A percentile compares a stretch with the other conserved stretches of the same genome.
Conservation (phyloP, 1,139 yeast genomes). For the Yueomyces sp. region DNA sequence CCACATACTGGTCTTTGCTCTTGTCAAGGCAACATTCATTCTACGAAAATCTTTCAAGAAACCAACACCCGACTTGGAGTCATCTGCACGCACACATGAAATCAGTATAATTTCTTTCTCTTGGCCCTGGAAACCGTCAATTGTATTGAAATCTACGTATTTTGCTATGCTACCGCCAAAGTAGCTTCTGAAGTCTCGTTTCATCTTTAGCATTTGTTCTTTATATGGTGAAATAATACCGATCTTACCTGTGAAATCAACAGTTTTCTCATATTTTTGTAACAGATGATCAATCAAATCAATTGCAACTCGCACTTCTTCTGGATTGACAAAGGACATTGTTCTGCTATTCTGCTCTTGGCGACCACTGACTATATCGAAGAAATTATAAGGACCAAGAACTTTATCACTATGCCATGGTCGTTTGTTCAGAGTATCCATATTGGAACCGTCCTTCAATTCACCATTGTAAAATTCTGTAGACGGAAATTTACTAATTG, state of each 20-base stretch:
- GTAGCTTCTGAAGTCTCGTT: conserved; percentile 39
- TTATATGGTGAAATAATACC: conserved; percentile 94
- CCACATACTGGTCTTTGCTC: conserved; percentile 91
- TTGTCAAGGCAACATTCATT: conserved; percentile 91
- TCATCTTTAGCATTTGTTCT: conserved; percentile 60
- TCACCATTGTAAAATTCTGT: conserved; percentile 63
- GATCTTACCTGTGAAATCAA: conserved; percentile 54
- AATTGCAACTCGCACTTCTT: conserved; percentile 63
- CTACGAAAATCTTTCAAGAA: conserved; percentile 82
- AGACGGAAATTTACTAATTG: conserved; percentile 78
- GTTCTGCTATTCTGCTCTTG: conserved; percentile 55
- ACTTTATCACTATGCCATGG: conserved; percentile 58
- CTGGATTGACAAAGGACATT: conserved; percentile 54
- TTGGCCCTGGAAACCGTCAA: conserved; percentile 97
- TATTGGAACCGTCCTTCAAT: conserved; percentile 63
- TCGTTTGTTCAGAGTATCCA: conserved; percentile 45
- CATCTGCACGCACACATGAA: conserved; percentile 88
- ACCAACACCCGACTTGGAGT: conserved; percentile 48
- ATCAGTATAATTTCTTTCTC: conserved; percentile 88
- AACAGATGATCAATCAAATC: conserved; percentile 53
- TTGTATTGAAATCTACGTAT: conserved; percentile 81
- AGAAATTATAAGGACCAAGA: conserved; percentile 69
- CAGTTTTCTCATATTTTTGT: conserved; percentile 32
- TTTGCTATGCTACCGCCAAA: conserved; percentile 54
- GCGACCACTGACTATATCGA: conserved; percentile 51